Base-by-base conservation (phyloP, 106 monocot species). In the Chionographis japonica region DNA sequence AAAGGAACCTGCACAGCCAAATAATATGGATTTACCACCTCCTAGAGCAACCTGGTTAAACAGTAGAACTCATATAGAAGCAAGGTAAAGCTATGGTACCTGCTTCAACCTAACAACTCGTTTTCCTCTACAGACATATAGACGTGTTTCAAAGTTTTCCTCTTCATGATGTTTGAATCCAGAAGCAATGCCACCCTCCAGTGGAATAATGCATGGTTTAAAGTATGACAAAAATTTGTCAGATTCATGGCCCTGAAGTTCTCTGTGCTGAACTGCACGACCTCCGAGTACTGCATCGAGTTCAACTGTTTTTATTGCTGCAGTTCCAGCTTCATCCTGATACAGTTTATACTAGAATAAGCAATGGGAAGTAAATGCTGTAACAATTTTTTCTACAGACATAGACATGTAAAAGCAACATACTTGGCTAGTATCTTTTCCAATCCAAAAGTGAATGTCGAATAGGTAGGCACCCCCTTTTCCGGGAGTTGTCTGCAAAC, bases 171-270 rank as follows among this genome's bases (percentile, higher is more conserved):
- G 72, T 64, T 72, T 70, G 51, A 84, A 79, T 64, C 84, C 84
- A 59, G 84, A 84, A 56, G 79, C 67, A 63, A 79, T 67, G 39
- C 79, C 84, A 39, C 84, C 84, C 61, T 84, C 84, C 38, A 84
- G 71, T 46, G 84, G 84, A 62, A 84, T 70, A 75, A 84, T 79
- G 71, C 79, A 79, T 51, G 84, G 84, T 55, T 72, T 84, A 59
- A 84, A 84, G 16, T 79, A 84, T 49, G 84, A 84, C 54, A 84
- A 68, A 71, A 84, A 84, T 72, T 84, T 84, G 53, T 84, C 84
- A 18, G 79, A 79, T 66, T 84, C 84, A 36, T 75, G 75, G 6
- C 84, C 84, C 56, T 84, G 84, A 58, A 84, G 74, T 71, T 84
- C 84, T 55, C 84, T 75, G 41, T 84, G 68, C 52, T 84, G 84